Evolutionary conservation across 257 asterid species (phyloP).

Genomic region (Perilla frutescens): DNA sequence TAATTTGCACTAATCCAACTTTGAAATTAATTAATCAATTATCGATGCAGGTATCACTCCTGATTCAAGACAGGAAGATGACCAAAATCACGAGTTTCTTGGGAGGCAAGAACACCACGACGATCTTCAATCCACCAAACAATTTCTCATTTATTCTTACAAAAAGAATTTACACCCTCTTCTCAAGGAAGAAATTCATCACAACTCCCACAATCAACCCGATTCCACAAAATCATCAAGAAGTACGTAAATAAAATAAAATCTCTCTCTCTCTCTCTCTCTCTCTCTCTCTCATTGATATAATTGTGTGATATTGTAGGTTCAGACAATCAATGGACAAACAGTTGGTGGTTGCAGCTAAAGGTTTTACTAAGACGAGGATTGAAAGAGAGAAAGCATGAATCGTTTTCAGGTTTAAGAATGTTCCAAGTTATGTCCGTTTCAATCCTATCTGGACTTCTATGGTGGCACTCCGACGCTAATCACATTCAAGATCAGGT

Average conservation of each 20-base stretch:
- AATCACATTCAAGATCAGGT: constrained; percentile 93
- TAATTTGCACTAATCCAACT: constrained; percentile 1
- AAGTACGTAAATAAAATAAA: constrained; percentile 43
- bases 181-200: constrained; percentile 59
- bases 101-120: constrained; percentile 57
- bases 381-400: constrained; percentile 78
- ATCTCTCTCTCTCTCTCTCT: too few relatives aligned
- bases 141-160: constrained; percentile 61
- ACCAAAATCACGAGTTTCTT: constrained; percentile 48
- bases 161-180: constrained; percentile 59
- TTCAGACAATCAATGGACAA: constrained; percentile 67
- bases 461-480: constrained; percentile 92
- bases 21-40: neutral
- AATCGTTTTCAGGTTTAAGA: constrained; percentile 66
- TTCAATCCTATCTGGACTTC: constrained; percentile 71
- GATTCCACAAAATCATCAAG: constrained; percentile 38
- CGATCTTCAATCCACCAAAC: constrained; percentile 58
- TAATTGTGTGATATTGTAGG: constrained; percentile 39
- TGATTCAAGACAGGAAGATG: constrained; percentile 79
- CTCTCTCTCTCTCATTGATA: neutral
- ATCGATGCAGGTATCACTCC: constrained; percentile 64
- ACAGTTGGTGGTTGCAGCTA: constrained; percentile 89
- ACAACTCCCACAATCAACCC: constrained; percentile 28
- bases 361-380: constrained; percentile 79
- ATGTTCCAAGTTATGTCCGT: constrained; percentile 86